Evolutionary conservation across 768 basidiomycete species (phyloP).

Genomic region (Leucocoprinus leucothites): DNA sequence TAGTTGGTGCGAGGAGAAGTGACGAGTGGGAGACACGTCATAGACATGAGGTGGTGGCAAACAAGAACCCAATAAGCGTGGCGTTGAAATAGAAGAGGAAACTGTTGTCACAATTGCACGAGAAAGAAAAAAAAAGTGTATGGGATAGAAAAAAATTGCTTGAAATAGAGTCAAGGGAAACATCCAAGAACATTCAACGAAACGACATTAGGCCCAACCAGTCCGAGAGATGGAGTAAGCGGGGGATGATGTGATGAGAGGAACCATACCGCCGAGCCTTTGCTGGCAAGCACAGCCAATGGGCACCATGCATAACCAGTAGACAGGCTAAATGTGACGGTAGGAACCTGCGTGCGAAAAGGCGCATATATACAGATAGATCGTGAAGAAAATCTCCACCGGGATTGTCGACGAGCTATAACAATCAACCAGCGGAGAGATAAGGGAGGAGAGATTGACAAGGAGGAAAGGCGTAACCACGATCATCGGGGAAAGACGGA

Average conservation of each 20-base stretch:
- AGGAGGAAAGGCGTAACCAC: too few relatives aligned
- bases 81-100: not conserved
- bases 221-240: too few relatives aligned
- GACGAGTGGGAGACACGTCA: too few relatives aligned
- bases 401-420: not conserved
- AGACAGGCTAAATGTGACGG: too few relatives aligned
- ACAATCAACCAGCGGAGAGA: not conserved
- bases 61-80: constrained; percentile 6
- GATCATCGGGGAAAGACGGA: not conserved
- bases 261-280: too few relatives aligned
- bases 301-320: not conserved
- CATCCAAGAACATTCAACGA: constrained; percentile 8
- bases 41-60: constrained; percentile 4
- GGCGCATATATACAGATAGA: constrained; percentile 1
- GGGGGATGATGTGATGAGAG: too few relatives aligned
- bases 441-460: not conserved
- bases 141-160: not conserved
- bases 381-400: not conserved
- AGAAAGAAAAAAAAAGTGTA: not conserved
- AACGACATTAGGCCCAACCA: not conserved
- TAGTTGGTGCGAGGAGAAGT: not conserved
- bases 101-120: constrained; percentile 12
- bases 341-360: not conserved
- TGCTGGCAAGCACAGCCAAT: not conserved
- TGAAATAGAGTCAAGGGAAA: not conserved